phyloP scores from a whole-genome alignment of 2,329 filamentous ascomycete genomes.

The Fusarium circinatum region DNA sequence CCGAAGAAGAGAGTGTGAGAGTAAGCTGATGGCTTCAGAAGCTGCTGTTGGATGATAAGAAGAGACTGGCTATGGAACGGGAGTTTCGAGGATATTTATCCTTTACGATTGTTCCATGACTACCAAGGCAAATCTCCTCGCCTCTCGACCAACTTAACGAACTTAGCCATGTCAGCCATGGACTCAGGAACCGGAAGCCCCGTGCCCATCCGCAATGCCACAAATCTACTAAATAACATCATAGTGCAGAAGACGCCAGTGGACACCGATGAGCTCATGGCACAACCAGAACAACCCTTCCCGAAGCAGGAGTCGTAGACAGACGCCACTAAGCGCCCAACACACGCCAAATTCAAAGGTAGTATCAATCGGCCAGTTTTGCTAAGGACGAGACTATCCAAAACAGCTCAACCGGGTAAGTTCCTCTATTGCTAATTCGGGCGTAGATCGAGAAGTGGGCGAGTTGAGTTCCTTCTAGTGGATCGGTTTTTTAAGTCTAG shows the following conservation, averaged over 20 bases:
- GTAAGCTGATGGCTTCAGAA: slow-evolving; percentile 36
- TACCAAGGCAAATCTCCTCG: background rate
- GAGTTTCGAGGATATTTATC: slow-evolving; percentile 39
- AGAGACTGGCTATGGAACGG: slow-evolving; percentile 1
- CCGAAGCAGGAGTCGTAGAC: slow-evolving; percentile 20
- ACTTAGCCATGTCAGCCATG: slow-evolving; percentile 1
- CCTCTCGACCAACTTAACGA: slow-evolving; percentile 4
- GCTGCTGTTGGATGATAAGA: slow-evolving; percentile 35
- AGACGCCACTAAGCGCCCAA: slow-evolving; percentile 33
- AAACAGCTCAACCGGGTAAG: background rate
- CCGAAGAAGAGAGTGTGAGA: slow-evolving; percentile 34
- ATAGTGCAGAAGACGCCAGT: slow-evolving; percentile 7
- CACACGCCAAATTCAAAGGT: background rate
- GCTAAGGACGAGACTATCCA: slow-evolving; percentile 8
- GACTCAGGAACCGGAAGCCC: slow-evolving; percentile 28
- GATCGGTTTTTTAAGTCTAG: background rate
- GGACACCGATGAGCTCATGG: background rate
- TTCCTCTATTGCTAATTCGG: background rate
- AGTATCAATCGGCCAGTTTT: background rate
- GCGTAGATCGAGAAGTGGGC: background rate
- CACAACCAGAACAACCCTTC: slow-evolving; percentile 4
- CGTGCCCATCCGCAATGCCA: slow-evolving; percentile 29
- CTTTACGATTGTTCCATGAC: background rate
- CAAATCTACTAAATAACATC: background rate
- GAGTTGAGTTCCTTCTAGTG: background rate